phyloP scores from a whole-genome alignment of 2,329 filamentous ascomycete species.

The Hymenoscyphus linearis region DNA sequence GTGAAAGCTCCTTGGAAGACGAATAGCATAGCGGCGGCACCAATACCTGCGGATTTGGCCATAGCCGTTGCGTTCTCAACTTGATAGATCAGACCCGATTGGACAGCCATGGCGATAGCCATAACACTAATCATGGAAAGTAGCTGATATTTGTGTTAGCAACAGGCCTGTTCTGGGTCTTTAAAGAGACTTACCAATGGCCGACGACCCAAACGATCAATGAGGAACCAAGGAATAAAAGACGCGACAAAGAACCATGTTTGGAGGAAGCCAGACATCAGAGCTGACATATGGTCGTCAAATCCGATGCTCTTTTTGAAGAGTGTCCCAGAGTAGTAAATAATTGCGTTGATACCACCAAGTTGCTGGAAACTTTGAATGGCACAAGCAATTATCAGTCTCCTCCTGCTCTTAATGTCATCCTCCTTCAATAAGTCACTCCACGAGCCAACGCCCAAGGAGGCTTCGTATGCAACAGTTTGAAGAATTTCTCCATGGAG shows the following conservation, averaged over 20 bases:
- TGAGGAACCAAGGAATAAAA: background rate
- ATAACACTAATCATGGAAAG: too few species aligned
- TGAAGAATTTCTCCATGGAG: conserved; percentile 35
- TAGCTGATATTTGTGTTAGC: too few species aligned
- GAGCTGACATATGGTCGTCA: conserved; percentile 32
- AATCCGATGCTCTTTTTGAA: conserved; percentile 6
- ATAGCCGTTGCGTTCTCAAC: too few species aligned
- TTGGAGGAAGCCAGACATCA: conserved; percentile 15
- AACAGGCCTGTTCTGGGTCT: too few species aligned
- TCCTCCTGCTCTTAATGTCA: conserved; percentile 44
- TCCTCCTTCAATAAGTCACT: conserved; percentile 41
- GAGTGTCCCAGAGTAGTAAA: conserved; percentile 13
- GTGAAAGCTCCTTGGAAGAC: too few species aligned
- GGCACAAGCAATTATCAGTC: conserved; percentile 42
- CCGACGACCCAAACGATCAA: background rate
- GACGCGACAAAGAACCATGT: background rate
- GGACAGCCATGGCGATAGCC: too few species aligned
- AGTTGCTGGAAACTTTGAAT: conserved; percentile 46
- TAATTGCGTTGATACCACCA: conserved; percentile 12
- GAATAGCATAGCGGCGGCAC: too few species aligned
- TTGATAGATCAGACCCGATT: too few species aligned
- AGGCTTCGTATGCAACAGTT: conserved; percentile 44
- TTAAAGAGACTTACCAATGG: too few species aligned
- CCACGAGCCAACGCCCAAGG: conserved; percentile 45
- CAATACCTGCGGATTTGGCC: too few species aligned